phyloP scores from a whole-genome alignment of 371 early-diverging fungal species.

The Apophysomyces ossiformis region DNA sequence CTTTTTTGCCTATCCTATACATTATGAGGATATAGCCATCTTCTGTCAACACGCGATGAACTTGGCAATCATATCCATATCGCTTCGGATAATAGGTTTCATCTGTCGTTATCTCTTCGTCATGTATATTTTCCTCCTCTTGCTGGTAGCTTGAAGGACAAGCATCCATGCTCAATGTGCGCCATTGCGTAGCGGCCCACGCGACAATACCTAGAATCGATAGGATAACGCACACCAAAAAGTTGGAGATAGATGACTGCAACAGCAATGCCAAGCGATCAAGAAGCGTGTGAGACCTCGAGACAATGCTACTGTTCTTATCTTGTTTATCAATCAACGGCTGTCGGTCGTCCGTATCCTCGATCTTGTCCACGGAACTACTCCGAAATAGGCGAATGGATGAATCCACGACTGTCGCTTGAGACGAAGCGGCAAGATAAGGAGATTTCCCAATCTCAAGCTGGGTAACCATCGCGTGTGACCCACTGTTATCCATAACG shows the following conservation, averaged over 20 bases:
- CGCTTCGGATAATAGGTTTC: slow-evolving; percentile 37
- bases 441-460: not conserved
- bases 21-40: slow-evolving; percentile 51
- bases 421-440: not conserved
- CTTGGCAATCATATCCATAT: slow-evolving; percentile 47
- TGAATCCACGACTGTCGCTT: not conserved
- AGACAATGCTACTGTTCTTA: not conserved
- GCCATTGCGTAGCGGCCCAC: not conserved
- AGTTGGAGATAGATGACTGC: not conserved
- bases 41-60: slow-evolving; percentile 40
- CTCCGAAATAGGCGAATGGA: not conserved
- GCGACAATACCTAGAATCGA: not conserved
- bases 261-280: not conserved
- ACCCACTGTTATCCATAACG: not conserved
- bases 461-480: not conserved
- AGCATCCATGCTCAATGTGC: not conserved
- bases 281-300: no score
- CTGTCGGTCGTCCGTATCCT: not conserved
- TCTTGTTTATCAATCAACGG: not conserved
- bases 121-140: slow-evolving; percentile 5
- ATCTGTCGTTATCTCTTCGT: slow-evolving; percentile 37
- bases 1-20: slow-evolving; percentile 40
- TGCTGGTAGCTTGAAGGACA: not conserved
- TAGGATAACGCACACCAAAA: not conserved
- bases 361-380: not conserved